These are phyloP conservation scores for Ananas comosus DNA, from an alignment of 176 grass and related monocot genomes.

Conservation along the genomic window DNA sequence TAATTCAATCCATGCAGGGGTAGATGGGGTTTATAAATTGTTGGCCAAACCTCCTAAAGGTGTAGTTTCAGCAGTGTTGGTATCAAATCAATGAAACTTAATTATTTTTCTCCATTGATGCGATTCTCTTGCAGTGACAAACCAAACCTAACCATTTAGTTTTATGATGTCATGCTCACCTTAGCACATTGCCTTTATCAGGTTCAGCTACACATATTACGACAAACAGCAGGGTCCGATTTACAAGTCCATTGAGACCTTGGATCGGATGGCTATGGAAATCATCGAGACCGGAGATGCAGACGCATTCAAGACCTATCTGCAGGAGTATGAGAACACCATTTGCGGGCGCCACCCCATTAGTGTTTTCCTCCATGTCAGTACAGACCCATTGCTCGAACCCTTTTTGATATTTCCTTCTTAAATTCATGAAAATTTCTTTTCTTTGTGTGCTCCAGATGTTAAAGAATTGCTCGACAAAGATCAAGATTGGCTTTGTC, in stretches of 20 bases:
- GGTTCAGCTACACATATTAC: constrained; percentile 90
- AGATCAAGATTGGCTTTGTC: constrained; percentile 74
- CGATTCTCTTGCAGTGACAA: background rate
- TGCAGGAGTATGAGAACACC: constrained; percentile 67
- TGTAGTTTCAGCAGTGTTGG: no score
- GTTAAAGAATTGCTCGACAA: constrained; percentile 49
- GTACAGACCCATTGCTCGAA: background rate
- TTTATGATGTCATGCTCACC: background rate
- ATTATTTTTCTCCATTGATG: no score
- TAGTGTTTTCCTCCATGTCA: constrained; percentile 87
- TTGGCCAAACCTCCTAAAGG: no score
- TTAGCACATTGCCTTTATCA: constrained; percentile 16
- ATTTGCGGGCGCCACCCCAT: constrained; percentile 95
- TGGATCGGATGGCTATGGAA: constrained; percentile 85
- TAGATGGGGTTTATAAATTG: no score
- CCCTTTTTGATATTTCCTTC: background rate
- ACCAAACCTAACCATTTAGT: background rate
- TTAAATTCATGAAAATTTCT: background rate
- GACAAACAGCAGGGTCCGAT: constrained; percentile 70
- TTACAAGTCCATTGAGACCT: constrained; percentile 84
- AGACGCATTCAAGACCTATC: constrained; percentile 54
- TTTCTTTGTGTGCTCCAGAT: constrained; percentile 29
- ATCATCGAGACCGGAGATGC: constrained; percentile 90
- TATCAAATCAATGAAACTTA: no score
- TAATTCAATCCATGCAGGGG: no score